A percentile compares a stretch with the other conserved stretches of the same genome.
These are phyloP conservation scores for Luffa aegyptiaca DNA, from an alignment of 306 rosid genomes.

Conservation along the genomic window DNA sequence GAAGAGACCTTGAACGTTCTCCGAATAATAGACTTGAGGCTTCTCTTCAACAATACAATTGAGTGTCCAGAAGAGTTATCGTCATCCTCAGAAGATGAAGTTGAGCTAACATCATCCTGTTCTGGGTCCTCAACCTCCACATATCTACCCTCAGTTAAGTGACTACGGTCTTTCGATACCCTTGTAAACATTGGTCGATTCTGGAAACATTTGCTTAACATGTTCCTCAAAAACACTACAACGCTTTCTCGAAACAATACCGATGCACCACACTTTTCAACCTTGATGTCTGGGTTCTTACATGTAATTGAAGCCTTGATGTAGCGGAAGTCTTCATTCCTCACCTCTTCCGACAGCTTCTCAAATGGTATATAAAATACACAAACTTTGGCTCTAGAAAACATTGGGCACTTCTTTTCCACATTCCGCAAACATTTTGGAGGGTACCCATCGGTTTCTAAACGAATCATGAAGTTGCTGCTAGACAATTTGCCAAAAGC, in stretches of 20 bases:
- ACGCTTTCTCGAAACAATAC: background rate
- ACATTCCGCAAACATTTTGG: background rate
- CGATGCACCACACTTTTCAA: background rate
- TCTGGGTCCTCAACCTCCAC: background rate
- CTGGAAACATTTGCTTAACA: background rate
- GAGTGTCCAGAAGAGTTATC: background rate
- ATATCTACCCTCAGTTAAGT: background rate
- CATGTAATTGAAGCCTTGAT: background rate
- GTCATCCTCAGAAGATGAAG: too few relatives aligned
- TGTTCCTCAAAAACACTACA: background rate
- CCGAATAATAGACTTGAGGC: background rate
- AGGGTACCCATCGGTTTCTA: background rate
- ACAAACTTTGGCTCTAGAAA: background rate
- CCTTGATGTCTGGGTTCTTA: background rate
- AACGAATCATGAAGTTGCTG: too few relatives aligned
- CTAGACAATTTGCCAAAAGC: too few relatives aligned
- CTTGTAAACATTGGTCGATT: background rate
- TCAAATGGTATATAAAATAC: background rate
- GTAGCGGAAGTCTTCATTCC: background rate
- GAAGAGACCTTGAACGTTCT: background rate
- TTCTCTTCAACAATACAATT: background rate
- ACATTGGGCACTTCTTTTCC: background rate
- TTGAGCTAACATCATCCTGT: too few relatives aligned
- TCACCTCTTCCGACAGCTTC: background rate
- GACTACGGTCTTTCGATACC: background rate